phyloP scores from a whole-genome alignment of 495 filamentous ascomycete species.

The Arthonia radiata region DNA sequence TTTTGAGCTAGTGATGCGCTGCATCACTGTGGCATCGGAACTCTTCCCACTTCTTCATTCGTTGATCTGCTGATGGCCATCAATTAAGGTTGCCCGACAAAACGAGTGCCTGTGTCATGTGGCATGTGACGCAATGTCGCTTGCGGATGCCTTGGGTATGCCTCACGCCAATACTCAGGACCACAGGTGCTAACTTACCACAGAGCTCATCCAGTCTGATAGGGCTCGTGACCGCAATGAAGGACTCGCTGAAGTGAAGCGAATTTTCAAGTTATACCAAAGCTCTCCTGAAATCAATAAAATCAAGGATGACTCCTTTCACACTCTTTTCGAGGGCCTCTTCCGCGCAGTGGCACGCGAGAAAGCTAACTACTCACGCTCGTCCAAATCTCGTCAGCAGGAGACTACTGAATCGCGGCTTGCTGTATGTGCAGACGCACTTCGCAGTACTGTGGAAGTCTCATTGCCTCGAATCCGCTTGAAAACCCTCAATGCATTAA shows the following conservation, averaged over 20 bases:
- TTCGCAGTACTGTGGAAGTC: constrained; percentile 44
- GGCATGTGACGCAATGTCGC: no score
- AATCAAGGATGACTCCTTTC: constrained; percentile 52
- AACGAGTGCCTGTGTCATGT: no score
- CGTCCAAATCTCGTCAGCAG: constrained; percentile 22
- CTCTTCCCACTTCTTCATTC: no score
- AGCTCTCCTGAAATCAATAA: neutral
- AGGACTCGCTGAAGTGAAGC: constrained; percentile 17
- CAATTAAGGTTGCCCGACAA: no score
- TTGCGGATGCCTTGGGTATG: neutral
- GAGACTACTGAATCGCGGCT: constrained; percentile 30
- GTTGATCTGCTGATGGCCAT: no score
- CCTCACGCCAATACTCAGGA: neutral
- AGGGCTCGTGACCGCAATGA: constrained; percentile 25
- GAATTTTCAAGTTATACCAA: neutral
- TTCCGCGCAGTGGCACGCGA: constrained; percentile 46
- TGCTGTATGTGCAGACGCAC: constrained; percentile 39
- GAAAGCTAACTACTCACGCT: constrained; percentile 33
- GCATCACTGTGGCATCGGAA: no score
- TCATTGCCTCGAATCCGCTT: constrained; percentile 39
- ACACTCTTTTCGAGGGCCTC: constrained; percentile 57
- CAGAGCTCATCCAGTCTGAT: constrained; percentile 24
- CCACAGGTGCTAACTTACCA: constrained; percentile 2
- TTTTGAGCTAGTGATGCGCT: no score
- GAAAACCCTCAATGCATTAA: constrained; percentile 51